Base-by-base conservation (phyloP, 2,329 filamentous ascomycete genomes). In the Pseudopyrenochaeta lycopersici region DNA sequence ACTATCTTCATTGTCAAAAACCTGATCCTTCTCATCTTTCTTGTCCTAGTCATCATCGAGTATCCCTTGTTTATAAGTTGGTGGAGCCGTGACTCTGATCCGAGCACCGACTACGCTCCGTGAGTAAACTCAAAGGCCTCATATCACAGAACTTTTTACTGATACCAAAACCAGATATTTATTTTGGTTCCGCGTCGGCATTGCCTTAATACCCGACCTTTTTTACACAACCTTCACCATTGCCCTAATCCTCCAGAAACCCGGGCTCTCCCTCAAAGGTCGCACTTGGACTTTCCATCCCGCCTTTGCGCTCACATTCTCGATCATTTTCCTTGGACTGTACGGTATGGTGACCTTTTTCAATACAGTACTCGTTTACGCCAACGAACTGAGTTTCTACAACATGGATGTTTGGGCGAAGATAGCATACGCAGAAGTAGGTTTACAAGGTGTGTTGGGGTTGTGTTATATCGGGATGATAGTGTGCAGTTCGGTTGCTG, bases 31-130 rank as follows among this genome's bases (percentile, higher is more conserved):
- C 14, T 56, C 33, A 32, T 49, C 21, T 60, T 58, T 23, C 51
- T 52, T 5, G 41, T 62, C 14, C 38, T 64, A 42, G 40, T 64
- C 49, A 54, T 62, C 36, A 43, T 49, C 20, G 57, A 63, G 38
- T 41, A 38, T 46, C 1, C 21, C 2, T 46, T 60, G 3, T 49
- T 56, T 15, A 46, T 46, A 12, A 17, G 3, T 15, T 58, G 52
- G 52, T 41, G 36, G 33, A 32, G 33, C 31, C 32, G 38, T 14
- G 29, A 30, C 9, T n/a, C 7, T n/a, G 11, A 49, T 12, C 21
- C 17, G 11, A 18, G 11, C 15, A 39, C 40, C 23, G 14, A 52
- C 11, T 43, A 39, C 17, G 45, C 48, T 12, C 44, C 48, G 53
- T 56, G 40, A 15, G 53, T 47, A 7, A 5, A 4, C 12, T 18